Evolutionary conservation across 306 rosid genomes (phyloP).

Genomic region (Corylus avellana): DNA sequence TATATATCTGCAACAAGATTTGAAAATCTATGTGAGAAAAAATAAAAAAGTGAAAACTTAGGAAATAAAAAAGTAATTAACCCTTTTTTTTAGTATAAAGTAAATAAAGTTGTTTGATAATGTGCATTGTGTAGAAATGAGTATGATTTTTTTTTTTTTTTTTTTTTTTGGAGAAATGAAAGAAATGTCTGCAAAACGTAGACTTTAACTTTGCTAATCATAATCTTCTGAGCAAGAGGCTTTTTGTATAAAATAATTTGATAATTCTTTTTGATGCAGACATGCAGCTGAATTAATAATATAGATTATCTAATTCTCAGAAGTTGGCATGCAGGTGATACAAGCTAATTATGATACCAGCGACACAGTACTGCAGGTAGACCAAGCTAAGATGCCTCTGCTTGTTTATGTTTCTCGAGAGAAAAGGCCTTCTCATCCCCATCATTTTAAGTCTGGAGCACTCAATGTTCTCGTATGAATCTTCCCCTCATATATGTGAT

Average conservation of each 20-base stretch:
- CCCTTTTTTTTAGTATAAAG: no score
- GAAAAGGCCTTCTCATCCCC: conserved; percentile 37
- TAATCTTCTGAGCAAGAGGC: no score
- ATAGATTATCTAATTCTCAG: background rate
- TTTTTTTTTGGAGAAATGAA: no score
- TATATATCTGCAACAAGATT: no score
- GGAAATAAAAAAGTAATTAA: no score
- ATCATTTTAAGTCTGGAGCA: conserved; percentile 48
- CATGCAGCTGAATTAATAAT: background rate
- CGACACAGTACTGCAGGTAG: background rate
- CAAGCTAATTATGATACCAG: conserved; percentile 12
- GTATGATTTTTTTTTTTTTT: no score
- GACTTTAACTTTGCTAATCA: no score
- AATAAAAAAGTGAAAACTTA: no score
- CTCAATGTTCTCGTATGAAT: conserved; percentile 41
- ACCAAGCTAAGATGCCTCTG: conserved; percentile 41
- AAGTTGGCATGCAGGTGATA: conserved; percentile 34
- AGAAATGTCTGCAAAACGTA: no score
- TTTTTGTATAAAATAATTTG: background rate
- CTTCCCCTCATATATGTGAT: background rate
- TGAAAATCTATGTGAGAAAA: no score
- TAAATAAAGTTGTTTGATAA: no score
- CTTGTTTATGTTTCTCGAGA: conserved; percentile 50
- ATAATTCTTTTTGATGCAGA: conserved; percentile 28
- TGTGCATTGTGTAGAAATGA: no score